Percentiles rank a stretch among this genome's conserved stretches.
Conservation (phyloP, 2,329 filamentous ascomycete species). For the Herpotrichia juniperi region DNA sequence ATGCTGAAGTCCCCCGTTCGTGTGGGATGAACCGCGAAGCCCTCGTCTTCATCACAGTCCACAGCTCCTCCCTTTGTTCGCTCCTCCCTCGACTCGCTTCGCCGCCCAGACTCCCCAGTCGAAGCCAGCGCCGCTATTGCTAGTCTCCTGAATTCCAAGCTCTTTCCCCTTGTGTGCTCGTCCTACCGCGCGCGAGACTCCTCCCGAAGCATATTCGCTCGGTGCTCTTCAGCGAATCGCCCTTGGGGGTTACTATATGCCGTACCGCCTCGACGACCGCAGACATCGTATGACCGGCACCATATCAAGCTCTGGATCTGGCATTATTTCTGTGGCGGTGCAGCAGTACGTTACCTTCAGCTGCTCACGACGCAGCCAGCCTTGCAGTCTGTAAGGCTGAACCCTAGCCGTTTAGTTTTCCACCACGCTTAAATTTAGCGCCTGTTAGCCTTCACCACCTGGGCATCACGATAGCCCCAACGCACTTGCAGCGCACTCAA, state of each 20-base stretch:
- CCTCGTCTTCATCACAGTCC: constrained; percentile 9
- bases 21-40: constrained; percentile 5
- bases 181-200: neutral
- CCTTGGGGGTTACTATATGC: constrained; percentile 38
- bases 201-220: constrained; percentile 23
- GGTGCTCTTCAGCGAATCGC: constrained; percentile 24
- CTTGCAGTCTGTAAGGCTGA: constrained; percentile 4
- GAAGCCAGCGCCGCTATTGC: constrained; percentile 7
- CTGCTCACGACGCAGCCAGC: neutral
- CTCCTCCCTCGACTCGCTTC: neutral
- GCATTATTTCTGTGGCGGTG: constrained; percentile 2
- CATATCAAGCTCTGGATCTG: neutral
- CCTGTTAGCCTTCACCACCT: neutral
- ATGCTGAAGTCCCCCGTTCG: constrained; percentile 35
- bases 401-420: neutral
- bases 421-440: neutral
- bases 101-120: neutral
- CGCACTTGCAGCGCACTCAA: neutral
- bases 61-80: constrained; percentile 1
- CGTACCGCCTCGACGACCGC: constrained; percentile 19
- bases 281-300: constrained; percentile 17
- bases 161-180: neutral
- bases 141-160: constrained; percentile 1
- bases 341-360: neutral
- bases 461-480: neutral